Base-by-base conservation (phyloP, 1,284 basidiomycete genomes). In the Tilletia setariae region DNA sequence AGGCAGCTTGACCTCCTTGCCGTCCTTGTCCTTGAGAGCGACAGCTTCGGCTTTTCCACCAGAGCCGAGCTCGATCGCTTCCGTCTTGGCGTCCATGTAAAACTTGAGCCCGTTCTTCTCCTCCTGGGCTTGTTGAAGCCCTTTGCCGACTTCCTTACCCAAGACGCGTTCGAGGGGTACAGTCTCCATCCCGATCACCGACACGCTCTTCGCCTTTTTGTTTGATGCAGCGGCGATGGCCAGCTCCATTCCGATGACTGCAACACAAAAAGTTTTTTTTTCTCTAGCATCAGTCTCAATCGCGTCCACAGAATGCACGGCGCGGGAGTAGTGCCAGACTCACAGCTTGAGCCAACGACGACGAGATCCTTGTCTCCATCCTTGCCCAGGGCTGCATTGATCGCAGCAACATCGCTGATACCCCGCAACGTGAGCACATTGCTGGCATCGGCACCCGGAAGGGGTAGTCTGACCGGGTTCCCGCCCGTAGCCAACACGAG, bases 201-300 rank as follows among this genome's bases (percentile, higher is more conserved):
- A 88, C 67, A 92, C 88, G 32, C 89, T 89, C 64, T 82, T 82
- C 6, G 82, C 83, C 90, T 90, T 89, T 79, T 90, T 90, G 35
- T 70, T 67, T 7, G 68, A 68, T 3, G 88, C 81, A 0, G 92
- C 84, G 0, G 92, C 91, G 16, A 86, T 87, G 3, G 92, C 92
- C 11, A 93, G 85, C 83, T 98, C 94, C 90, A 97, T 92, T 66
- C 91, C 90, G 78, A 98, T 98, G 84, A 96, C 97, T 21, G 90
- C 92, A 2, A 23, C 13, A 15, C 23, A 9, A 21, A 59, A n/a
- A n/a, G n/a, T n/a, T n/a, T 40, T 4, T 40, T 4, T 40, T 4
- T 40, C 35, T 40, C 35, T 40, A 19, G 16, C 46, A 23, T 19
- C 21, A 23, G 46, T 16, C 6, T 7, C 19, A 6, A 49, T 4